A percentile compares a stretch with the other conserved stretches of the same genome.
Evolutionary conservation across 2,329 filamentous ascomycete genomes (phyloP).

Genomic region (Zalaria sp.): DNA sequence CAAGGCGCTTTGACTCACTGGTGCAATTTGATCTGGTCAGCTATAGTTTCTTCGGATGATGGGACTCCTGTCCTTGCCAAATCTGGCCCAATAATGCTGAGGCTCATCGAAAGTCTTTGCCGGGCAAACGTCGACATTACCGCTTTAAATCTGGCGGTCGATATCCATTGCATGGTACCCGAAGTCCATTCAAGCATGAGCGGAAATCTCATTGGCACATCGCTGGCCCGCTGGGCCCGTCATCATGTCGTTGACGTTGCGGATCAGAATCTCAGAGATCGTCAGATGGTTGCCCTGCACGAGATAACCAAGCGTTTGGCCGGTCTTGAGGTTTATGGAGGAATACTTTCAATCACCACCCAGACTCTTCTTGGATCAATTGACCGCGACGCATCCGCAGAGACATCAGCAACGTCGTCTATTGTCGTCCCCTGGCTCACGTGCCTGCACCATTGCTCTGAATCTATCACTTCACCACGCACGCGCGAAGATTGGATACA

Average conservation of each 20-base stretch:
- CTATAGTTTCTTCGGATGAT: background rate
- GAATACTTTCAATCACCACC: background rate
- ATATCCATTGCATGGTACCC: background rate
- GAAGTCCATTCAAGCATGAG: background rate
- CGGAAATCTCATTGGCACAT: background rate
- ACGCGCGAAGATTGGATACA: constrained; percentile 4
- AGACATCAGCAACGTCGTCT: background rate
- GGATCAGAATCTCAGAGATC: too few relatives aligned
- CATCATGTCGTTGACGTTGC: background rate
- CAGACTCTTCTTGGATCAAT: background rate
- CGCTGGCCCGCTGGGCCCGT: background rate
- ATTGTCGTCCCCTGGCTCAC: constrained; percentile 2
- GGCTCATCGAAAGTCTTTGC: background rate
- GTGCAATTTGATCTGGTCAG: background rate
- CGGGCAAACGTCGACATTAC: background rate
- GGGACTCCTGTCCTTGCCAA: background rate
- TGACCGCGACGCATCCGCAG: background rate
- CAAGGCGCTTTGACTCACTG: background rate
- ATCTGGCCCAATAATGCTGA: background rate
- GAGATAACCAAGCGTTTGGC: background rate
- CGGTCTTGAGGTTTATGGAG: background rate
- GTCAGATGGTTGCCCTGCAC: background rate
- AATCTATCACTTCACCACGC: background rate
- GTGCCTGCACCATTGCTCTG: constrained; percentile 1
- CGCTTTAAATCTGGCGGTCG: background rate